Base-by-base conservation (phyloP, 345 rosid genomes). In the Brassica rapa region DNA sequence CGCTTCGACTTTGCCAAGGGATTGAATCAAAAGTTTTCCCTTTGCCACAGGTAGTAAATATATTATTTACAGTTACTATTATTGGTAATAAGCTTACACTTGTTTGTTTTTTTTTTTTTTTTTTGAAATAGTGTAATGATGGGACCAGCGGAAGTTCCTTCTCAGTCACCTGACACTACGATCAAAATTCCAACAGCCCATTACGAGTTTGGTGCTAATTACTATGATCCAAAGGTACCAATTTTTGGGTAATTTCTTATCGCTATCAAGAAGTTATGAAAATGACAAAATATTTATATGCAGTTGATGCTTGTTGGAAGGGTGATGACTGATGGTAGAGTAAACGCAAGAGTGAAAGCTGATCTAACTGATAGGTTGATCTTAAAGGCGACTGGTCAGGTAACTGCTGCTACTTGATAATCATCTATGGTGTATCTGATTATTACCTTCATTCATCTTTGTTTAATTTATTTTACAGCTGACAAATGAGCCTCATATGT, bases 221-320 rank as follows among this genome's bases (percentile, higher is more conserved):
- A 78, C 75, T 89, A 86, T 61, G 98, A 93, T 70, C 96, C 94
- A 46, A 82, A 87, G 81, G 85, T 76, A 64, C 57, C 7, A 15
- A 0, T 46, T 46, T 46, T 46, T 12, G 68, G 35, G 71, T 32
- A 4, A 70, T 25, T 24, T 24, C 15, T 57, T 64, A 57, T 65
- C 6, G 59, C 46, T n/a, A 6, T 32, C 43, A 70, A 59, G 41
- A 60, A 21, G 39, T 19, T 69, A 5, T 65, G 69, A 66, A 49
- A 66, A 7, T 79, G 35, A 65, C 81, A 72, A 2, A 2, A 4
- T 21, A 9, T 3, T 9, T 7, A 2, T 69, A 21, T 56, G 37
- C 85, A 93, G 99, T 80, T 90, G 85, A 86, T 95, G 99, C 97
- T 95, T 73, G 73, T 95, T 65, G 98, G 99, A 74, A 90, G 98